phyloP scores from a whole-genome alignment of 345 rosid species.

The Clarkia xantiana region DNA sequence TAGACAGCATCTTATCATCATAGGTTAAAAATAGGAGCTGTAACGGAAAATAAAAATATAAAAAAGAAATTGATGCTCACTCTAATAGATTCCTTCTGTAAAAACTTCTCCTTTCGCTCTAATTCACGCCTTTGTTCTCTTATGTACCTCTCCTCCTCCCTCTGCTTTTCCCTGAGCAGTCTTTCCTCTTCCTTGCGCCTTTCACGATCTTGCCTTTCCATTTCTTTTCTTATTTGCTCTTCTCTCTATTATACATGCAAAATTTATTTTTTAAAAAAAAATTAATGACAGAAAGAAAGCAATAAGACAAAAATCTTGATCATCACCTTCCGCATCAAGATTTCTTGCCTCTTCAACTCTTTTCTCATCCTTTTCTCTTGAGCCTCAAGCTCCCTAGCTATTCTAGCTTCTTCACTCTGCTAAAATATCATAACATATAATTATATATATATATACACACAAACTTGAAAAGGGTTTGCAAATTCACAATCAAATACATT shows the following conservation, averaged over 20 bases:
- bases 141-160: slow-evolving; percentile 72
- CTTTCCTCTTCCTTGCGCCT: slow-evolving; percentile 88
- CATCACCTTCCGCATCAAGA: slow-evolving; percentile 64
- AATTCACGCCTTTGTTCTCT: slow-evolving; percentile 79
- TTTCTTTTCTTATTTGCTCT: slow-evolving; percentile 70
- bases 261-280: slow-evolving; percentile 7
- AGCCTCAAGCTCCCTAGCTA: slow-evolving; percentile 75
- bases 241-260: slow-evolving; percentile 37
- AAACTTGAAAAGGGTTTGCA: no score
- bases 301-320: not conserved
- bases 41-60: not conserved
- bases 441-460: not conserved
- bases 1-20: not conserved
- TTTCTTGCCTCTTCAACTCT: slow-evolving; percentile 81
- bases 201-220: slow-evolving; percentile 86
- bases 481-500: not conserved
- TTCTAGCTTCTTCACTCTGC: slow-evolving; percentile 79
- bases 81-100: slow-evolving; percentile 74
- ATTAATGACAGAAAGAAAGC: not conserved
- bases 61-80: slow-evolving; percentile 21
- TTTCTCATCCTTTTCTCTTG: slow-evolving; percentile 71
- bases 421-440: slow-evolving; percentile 6
- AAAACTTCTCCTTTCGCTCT: slow-evolving; percentile 74
- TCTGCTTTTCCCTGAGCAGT: slow-evolving; percentile 72
- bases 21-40: no score